Base-by-base conservation (phyloP, 257 asterid species). In the Solanum microdontum region DNA sequence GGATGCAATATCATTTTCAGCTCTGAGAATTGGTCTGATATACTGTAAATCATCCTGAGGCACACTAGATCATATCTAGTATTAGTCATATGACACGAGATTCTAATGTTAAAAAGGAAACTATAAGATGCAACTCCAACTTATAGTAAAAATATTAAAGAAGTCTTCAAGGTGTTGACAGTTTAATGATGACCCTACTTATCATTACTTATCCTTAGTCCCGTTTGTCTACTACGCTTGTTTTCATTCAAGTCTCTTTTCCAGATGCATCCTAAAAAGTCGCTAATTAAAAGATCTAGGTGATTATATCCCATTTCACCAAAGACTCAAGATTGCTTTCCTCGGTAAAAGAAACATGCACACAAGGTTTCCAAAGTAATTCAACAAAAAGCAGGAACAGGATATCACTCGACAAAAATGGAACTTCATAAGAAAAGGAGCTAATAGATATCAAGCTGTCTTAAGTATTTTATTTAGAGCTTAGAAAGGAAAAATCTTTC, bases 31-130 rank as follows among this genome's bases (percentile, higher is more conserved):
- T 92, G 99, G 72, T 97, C 99, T 69, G 99, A 96, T 95, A 97
- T 96, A 98, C 94, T 97, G 98, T 93, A 93, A 91, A 96, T 93
- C 99, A 97, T 97, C 99, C 99, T 97, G 99, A 94, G 92, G 98
- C 98, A 94, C 97, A 94, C 99, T 96, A 92, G 94, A 92, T 90
- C 92, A 90, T 90, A 93, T 91, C 90, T 90, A 88, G 90, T 87
- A 92, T 93, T 90, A 93, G 94, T 91, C 90, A 93, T 91, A 91
- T 88, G 90, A 85, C 89, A 91, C 77, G 64, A 84, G 88, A 77
- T 87, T 90, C 64, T 34, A 84, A 66, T 60, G 60, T 45, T 34
- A 68, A 39, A 55, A 69, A 85, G 40, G 62, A 88, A 73, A 51
- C 69, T 79, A 64, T 24, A 73, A 43, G 89, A 89, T 86, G n/a